Conservation (phyloP, 768 basidiomycete species). For the Auriscalpium microsporum region DNA sequence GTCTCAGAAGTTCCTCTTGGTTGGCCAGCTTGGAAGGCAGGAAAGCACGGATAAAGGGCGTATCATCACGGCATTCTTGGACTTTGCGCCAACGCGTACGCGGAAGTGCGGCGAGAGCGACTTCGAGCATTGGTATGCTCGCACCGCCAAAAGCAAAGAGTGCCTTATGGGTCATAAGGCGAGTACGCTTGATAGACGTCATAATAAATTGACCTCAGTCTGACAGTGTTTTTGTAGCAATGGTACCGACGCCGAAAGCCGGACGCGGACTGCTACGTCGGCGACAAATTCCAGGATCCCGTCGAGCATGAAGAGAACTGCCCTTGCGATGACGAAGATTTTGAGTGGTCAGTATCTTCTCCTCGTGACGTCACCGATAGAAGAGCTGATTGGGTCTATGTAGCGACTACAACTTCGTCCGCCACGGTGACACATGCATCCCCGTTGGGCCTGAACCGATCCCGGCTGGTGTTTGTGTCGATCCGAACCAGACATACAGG, state of each 20-base stretch:
- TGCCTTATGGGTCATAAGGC: constrained; percentile 97
- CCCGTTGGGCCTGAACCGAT: constrained; percentile 85
- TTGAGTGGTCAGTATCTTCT: constrained; percentile 67
- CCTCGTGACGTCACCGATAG: not conserved
- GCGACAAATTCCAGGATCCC: constrained; percentile 83
- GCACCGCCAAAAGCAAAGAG: constrained; percentile 48
- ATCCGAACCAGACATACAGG: constrained; percentile 52
- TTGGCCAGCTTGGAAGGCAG: constrained; percentile 64
- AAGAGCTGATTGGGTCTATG: constrained; percentile 1
- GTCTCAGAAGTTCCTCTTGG: constrained; percentile 88
- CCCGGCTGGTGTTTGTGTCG: constrained; percentile 61
- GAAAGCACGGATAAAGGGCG: constrained; percentile 48
- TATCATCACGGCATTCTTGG: constrained; percentile 70
- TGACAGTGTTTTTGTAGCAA: constrained; percentile 50
- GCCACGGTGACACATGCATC: constrained; percentile 65
- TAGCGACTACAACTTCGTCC: constrained; percentile 87
- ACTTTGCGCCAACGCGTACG: constrained; percentile 64
- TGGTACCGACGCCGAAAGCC: constrained; percentile 85
- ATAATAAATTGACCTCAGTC: not conserved
- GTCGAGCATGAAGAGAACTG: constrained; percentile 78
- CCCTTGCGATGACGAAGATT: constrained; percentile 79
- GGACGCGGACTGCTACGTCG: constrained; percentile 82
- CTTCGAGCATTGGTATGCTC: constrained; percentile 85
- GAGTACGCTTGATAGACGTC: constrained; percentile 8
- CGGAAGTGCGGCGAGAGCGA: constrained; percentile 65